Percentiles rank a stretch among this genome's conserved stretches.
Evolutionary conservation across 164 flowering plant species (phyloP).

Genomic region (Paratinospora sagittata): DNA sequence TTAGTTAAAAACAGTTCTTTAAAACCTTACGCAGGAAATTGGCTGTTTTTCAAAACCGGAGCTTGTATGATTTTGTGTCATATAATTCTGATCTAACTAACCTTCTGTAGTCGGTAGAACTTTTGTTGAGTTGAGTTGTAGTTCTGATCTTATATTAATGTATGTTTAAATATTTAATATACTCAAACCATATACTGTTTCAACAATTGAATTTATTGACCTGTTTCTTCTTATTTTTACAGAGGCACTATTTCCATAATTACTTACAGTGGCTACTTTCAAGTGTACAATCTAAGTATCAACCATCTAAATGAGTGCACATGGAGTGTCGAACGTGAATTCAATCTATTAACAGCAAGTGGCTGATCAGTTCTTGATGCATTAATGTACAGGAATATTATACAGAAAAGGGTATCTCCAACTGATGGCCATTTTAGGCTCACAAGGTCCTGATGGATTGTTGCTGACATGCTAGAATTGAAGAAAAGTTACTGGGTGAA

Average conservation of each 20-base stretch:
- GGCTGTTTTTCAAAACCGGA: too few species aligned
- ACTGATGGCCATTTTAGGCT: not conserved
- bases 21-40: too few species aligned
- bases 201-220: not conserved
- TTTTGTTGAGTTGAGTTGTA: too few species aligned
- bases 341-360: conserved; percentile 44
- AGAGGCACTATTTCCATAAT: conserved; percentile 62
- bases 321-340: conserved; percentile 71
- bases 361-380: conserved; percentile 7
- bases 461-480: not conserved
- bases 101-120: too few species aligned
- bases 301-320: conserved; percentile 44
- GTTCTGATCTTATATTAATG: not conserved
- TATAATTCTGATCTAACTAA: too few species aligned
- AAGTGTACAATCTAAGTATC: conserved; percentile 51
- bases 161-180: too few species aligned
- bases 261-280: conserved; percentile 64
- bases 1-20: too few species aligned
- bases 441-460: not conserved
- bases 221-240: conserved; percentile 16
- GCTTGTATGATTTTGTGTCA: too few species aligned
- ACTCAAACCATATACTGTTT: too few species aligned
- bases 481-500: not conserved
- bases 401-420: not conserved
- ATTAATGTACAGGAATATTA: not conserved